Conservation (phyloP, 257 asterid genomes). For the Gentiana dahurica region DNA sequence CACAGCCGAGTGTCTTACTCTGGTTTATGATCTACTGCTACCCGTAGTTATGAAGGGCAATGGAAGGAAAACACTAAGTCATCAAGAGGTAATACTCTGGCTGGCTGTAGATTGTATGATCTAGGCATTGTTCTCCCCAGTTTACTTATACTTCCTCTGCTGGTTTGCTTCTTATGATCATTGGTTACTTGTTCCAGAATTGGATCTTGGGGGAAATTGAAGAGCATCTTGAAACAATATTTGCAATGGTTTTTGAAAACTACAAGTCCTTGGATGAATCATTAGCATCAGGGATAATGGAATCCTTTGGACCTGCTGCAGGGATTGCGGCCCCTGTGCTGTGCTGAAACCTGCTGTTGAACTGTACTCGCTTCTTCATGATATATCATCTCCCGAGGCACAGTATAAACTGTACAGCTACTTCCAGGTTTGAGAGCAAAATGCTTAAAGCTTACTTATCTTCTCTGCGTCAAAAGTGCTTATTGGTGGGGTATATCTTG, state of each 20-base stretch:
- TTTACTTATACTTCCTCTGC: background rate
- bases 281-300: conserved; percentile 52
- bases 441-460: background rate
- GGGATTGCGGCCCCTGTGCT: conserved; percentile 87
- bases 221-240: conserved; percentile 66
- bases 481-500: background rate
- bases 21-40: conserved; percentile 69
- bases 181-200: conserved; percentile 27
- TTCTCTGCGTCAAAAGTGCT: background rate
- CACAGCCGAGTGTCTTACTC: conserved; percentile 70
- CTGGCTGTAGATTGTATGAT: background rate
- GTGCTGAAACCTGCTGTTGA: conserved; percentile 74
- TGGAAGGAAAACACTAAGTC: conserved; percentile 56
- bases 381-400: conserved; percentile 69
- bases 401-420: conserved; percentile 76
- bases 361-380: conserved; percentile 70
- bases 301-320: conserved; percentile 56
- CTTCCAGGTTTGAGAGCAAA: conserved; percentile 53
- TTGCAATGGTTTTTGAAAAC: conserved; percentile 66
- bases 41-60: conserved; percentile 70
- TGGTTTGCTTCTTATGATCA: background rate
- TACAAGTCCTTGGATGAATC: conserved; percentile 86
- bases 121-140: background rate
- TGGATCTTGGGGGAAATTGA: conserved; percentile 86
- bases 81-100: conserved; percentile 63